Evolutionary conservation across 2,329 filamentous ascomycete genomes (phyloP), one percentile per base, ranked within the genome.

Genomic region (Clonostachys sp.): DNA sequence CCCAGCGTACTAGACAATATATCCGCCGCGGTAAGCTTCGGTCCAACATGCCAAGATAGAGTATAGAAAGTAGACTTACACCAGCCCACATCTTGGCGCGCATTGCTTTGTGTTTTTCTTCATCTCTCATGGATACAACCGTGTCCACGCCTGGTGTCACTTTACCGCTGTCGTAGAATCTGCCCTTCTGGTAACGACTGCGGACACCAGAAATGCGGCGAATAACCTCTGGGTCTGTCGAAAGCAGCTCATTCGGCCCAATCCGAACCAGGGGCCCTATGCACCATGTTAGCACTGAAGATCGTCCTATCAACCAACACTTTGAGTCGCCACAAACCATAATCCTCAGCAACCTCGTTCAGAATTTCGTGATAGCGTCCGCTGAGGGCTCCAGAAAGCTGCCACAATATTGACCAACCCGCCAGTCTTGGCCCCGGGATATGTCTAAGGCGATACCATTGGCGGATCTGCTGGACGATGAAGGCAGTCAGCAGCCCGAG

Each of bases 121-220:
- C 65, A 47, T 81, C 66, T 40, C 71, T 65, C 36, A 71, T 63
- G 1, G 74, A 77, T 35, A 81, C 71, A 6, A 83, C 34, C 8
- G 24, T 30, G 24, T 30, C 24, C 24, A 30, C 24, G 9, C 24
- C 24, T 10, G 24, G 24, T 9, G 24, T 30, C 24, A 30, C 24
- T 30, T 30, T 30, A 4, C 24, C 24, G 24, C 24, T 30, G 24
- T 30, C 24, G 24, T 30, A 30, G 4, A 30, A 30, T 30, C 24
- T 30, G 24, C 24, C 24, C 24, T 30, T 30, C 10, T 30, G 24
- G 24, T 30, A 30, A 30, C 24, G 24, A 10, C 24, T 30, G 9
- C 24, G 24, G 24, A 30, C 24, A 10, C 24, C 24, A 30, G 24
- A 30, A 30, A 30, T 30, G 24, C 24, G 24, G 24, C 24, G 24